phyloP scores from a whole-genome alignment of 768 basidiomycete species.

The Grammothele lineata region DNA sequence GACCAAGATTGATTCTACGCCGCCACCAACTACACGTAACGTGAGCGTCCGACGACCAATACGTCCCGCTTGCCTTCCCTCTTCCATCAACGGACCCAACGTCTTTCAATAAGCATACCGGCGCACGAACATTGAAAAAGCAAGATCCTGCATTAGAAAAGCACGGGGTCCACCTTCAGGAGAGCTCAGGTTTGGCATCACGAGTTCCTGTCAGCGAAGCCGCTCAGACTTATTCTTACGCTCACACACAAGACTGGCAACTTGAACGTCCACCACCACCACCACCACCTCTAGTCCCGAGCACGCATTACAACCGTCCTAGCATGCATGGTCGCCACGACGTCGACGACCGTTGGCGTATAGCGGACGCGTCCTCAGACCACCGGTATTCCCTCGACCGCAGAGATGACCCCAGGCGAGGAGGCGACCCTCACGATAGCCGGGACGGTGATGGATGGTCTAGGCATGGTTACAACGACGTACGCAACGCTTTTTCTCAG shows the following conservation, averaged over 20 bases:
- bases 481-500: constrained; percentile 4
- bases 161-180: too few species aligned
- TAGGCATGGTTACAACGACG: constrained; percentile 10
- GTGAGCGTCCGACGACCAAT: constrained; percentile 23
- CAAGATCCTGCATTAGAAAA: too few species aligned
- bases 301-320: constrained; percentile 44
- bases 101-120: too few species aligned
- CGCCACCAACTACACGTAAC: constrained; percentile 24
- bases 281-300: constrained; percentile 30
- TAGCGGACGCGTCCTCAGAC: constrained; percentile 35
- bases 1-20: constrained; percentile 22
- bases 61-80: too few species aligned
- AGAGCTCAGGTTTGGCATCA: constrained; percentile 17
- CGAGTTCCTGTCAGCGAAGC: constrained; percentile 11
- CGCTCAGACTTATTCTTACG: constrained; percentile 1
- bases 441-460: constrained; percentile 12
- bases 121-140: too few species aligned
- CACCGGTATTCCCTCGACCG: constrained; percentile 14
- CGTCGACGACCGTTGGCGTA: constrained; percentile 48
- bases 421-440: constrained; percentile 8
- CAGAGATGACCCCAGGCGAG: constrained; percentile 10
- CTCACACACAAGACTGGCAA: constrained; percentile 27
- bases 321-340: constrained; percentile 46
- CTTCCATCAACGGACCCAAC: too few species aligned
- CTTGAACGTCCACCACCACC: constrained; percentile 34